Base-by-base conservation (phyloP, 768 basidiomycete genomes). In the Russula abietina region DNA sequence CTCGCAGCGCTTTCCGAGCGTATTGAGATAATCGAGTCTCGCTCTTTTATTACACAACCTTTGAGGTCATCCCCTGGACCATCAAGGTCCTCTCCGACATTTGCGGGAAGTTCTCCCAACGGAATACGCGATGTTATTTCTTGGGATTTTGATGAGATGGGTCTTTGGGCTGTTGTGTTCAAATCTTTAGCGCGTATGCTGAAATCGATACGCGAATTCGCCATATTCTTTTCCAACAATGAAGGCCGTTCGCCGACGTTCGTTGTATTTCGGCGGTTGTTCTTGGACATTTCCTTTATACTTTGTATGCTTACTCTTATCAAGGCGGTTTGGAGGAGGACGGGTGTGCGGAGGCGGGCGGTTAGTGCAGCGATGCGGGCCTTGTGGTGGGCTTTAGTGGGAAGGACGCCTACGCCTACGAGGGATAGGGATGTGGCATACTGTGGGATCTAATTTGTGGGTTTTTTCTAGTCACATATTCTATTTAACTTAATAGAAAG, bases 1-100 rank as follows among this genome's bases (percentile, higher is more conserved):
- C 75, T 94, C 22, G 90, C 90, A 0, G 91, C 91, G 7, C 79
- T 94, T 49, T 84, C 82, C 9, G 91, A 93, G 72, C 85, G 93
- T 32, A 70, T 80, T 9, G 76, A 79, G 55, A 65, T 69, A 12
- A 74, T 94, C n/a, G 92, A 93, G 59, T 60, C 65, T 14, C 54
- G 65, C 17, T 55, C 69, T 16, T 68, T 70, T 50, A 62, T 58
- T 43, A 68, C 72, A 2, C 63, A 67, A 52, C 48, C 60, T 68
- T 78, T 80, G 16, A 74, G 88, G 10, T 67, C 70, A 14, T 61
- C 67, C 5, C 67, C 64, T 9, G 68, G 69, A 28, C 66, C 60
- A 4, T 65, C 61, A 11, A 69, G 69, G 43, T 55, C 63, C 50
- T 38, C 78, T 49, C 76, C 79, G 7, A 73, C 75, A 1, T 56